Evolutionary conservation across 768 basidiomycete species (phyloP), one percentile per base, ranked within the genome.

Genomic region (Strobilomyces confusus): DNA sequence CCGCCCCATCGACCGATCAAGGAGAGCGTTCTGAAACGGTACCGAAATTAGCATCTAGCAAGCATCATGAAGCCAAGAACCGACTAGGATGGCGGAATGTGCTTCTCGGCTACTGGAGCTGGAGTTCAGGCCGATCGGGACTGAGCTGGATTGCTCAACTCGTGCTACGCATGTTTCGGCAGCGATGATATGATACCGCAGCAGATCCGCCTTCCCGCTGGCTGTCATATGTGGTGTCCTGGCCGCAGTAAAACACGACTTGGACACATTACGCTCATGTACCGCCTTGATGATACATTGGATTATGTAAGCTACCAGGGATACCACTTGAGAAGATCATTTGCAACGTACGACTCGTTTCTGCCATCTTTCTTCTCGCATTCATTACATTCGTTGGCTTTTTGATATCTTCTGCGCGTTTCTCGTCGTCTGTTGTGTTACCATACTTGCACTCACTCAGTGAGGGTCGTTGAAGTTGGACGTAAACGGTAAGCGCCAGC

Each of bases 401-500:
- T 6, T 22, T 14, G 25, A 34, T 14, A 5, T 11, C 11, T 17
- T 41, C 41, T 22, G 14, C n/a, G 12, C 32, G 44, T 55, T 48
- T 22, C 23, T 37, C 23, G 46, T 32, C 13, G 12, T 29, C 26
- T 23, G 0, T 37, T n/a, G 49, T 41, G 32, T 49, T n/a, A 14
- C 23, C 23, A 20, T 33, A 14, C 17, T 4, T 36, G 44, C 51
- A n/a, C n/a, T n/a, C n/a, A n/a, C 14, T 26, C 15, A 32, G 32
- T n/a, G 30, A n/a, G 5, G 8, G 33, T 44, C 36, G 11, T 23
- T 4, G 38, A 8, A 32, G 9, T n/a, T 40, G 13, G 12, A 22
- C 36, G 37, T n/a, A 20, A 17, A 17, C 44, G 44, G 52, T 52
- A 58, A 68, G 63, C 61, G 62, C 57, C 14, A 17, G 15, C 45